A percentile compares a stretch with the other conserved stretches of the same genome.
Conservation (phyloP, 805 yeast genomes). For the Wickerhamiella slavikovae region DNA sequence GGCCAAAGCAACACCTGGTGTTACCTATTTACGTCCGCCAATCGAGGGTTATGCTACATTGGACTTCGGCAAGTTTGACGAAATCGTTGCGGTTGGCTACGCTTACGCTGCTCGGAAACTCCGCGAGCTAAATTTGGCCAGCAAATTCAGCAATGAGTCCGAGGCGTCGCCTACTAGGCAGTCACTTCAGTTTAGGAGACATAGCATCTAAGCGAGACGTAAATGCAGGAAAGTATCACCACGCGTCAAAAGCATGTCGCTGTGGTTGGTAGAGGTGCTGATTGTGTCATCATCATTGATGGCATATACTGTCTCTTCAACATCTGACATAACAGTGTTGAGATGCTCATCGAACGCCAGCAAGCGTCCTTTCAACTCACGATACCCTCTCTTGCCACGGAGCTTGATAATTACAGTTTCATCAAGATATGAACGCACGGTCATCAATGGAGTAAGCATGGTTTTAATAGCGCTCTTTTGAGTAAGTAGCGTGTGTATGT, state of each 20-base stretch:
- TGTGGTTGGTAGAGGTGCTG: conserved; percentile 29
- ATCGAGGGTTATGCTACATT: conserved; percentile 79
- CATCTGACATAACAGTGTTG: conserved; percentile 86
- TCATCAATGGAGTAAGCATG: conserved; percentile 65
- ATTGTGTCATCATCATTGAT: conserved; percentile 27
- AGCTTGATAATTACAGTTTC: conserved; percentile 74
- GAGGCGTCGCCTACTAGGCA: conserved; percentile 21
- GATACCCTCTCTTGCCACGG: conserved; percentile 83
- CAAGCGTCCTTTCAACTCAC: conserved; percentile 75
- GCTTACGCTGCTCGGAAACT: conserved; percentile 45
- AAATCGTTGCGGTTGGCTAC: conserved; percentile 64
- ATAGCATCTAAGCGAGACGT: conserved; percentile 6
- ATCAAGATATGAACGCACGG: conserved; percentile 68
- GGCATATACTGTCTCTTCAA: conserved; percentile 58
- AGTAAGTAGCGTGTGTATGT: neutral
- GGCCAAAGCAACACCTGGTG: conserved; percentile 71
- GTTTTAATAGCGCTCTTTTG: too few species aligned
- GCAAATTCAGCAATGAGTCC: conserved; percentile 41
- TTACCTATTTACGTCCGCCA: conserved; percentile 80
- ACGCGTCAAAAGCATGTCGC: conserved; percentile 86
- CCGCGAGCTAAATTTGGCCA: conserved; percentile 28
- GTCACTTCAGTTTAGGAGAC: conserved; percentile 4
- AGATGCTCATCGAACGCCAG: conserved; percentile 96
- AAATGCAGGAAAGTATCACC: conserved; percentile 89
- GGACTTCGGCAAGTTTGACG: conserved; percentile 82